These are phyloP conservation scores for Tillandsia leiboldiana DNA, from an alignment of 176 grass and related monocot genomes.

Conservation along the genomic window DNA sequence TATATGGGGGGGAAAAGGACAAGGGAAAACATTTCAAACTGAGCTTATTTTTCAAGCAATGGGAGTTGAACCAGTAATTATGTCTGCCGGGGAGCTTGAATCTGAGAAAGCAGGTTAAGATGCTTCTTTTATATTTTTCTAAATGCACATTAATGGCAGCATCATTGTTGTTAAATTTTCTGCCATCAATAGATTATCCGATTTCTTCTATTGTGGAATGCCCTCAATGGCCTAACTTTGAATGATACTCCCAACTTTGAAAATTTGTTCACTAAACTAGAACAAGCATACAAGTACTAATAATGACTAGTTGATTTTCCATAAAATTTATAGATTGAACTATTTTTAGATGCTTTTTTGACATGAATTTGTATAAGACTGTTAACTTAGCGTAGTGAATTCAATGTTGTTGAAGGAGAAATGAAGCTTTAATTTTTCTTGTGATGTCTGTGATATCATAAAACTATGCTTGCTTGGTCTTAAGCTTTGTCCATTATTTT, in stretches of 20 bases:
- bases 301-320: too few relatives aligned
- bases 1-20: slow-evolving; percentile 93
- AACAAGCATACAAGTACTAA: too few relatives aligned
- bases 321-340: not conserved
- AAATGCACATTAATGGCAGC: not conserved
- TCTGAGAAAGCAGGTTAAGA: slow-evolving; percentile 82
- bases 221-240: too few relatives aligned
- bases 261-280: not conserved
- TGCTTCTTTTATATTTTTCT: slow-evolving; percentile 6
- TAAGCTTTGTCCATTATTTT: slow-evolving; percentile 13
- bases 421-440: too few relatives aligned
- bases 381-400: too few relatives aligned
- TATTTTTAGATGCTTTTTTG: too few relatives aligned
- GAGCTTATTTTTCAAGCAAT: slow-evolving; percentile 92
- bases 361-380: too few relatives aligned
- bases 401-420: too few relatives aligned
- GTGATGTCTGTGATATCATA: not conserved
- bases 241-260: not conserved
- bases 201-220: too few relatives aligned
- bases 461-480: slow-evolving; percentile 7
- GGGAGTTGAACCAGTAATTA: slow-evolving; percentile 85
- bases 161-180: not conserved
- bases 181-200: not conserved
- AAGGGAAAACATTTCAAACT: slow-evolving; percentile 95
- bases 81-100: slow-evolving; percentile 94